Evolutionary conservation across 2,329 filamentous ascomycete genomes (phyloP).

Genomic region (Aspergillus versicolor): DNA sequence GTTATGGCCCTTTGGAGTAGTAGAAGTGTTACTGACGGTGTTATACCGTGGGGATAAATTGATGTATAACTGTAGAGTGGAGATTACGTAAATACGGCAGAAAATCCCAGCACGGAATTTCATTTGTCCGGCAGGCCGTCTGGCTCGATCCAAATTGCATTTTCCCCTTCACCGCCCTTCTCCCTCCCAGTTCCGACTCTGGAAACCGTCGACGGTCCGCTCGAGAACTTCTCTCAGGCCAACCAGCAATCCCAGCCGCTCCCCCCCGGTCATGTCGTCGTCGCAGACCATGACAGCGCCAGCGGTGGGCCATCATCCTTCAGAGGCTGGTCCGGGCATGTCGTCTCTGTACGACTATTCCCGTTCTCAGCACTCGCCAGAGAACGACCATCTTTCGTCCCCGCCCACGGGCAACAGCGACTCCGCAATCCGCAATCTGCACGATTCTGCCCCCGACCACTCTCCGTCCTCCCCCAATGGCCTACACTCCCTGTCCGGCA

Average conservation of each 20-base stretch:
- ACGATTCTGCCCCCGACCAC: constrained; percentile 34
- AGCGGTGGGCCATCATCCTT: constrained; percentile 46
- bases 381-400: constrained; percentile 17
- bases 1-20: neutral
- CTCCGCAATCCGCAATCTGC: constrained; percentile 40
- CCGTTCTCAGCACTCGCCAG: constrained; percentile 24
- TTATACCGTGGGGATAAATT: neutral
- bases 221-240: constrained; percentile 15
- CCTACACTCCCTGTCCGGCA: constrained; percentile 26
- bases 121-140: neutral
- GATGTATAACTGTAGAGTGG: neutral
- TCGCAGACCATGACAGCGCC: constrained; percentile 50
- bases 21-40: no score
- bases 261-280: constrained; percentile 44
- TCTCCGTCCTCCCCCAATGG: constrained; percentile 24
- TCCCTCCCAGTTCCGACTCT: constrained; percentile 17
- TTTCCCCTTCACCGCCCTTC: constrained; percentile 15
- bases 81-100: constrained; percentile 3
- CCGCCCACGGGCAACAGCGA: constrained; percentile 37
- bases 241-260: constrained; percentile 20
- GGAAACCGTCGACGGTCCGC: constrained; percentile 8
- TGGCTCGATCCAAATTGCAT: neutral
- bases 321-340: constrained; percentile 42
- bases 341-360: constrained; percentile 42
- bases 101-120: constrained; percentile 12